Evolutionary conservation across 108 stramenopile species (phyloP).

Genomic region (Nannochloropsis oceanica): DNA sequence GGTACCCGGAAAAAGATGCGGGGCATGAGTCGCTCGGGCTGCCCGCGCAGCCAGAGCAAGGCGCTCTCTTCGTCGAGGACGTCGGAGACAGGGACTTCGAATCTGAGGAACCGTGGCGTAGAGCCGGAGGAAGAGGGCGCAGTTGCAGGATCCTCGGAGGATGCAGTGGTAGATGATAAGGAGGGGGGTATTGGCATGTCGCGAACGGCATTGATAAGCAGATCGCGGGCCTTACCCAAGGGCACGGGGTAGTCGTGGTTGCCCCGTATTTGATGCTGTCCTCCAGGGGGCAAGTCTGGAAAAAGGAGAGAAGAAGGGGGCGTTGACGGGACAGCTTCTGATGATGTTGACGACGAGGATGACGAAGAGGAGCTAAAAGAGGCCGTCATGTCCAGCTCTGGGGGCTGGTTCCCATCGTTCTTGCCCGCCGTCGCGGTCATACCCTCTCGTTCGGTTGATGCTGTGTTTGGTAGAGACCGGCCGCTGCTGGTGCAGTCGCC

Average conservation of each 20-base stretch:
- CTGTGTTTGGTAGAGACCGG: neutral
- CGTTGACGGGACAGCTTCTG: neutral
- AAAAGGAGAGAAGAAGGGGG: neutral
- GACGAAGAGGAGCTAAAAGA: neutral
- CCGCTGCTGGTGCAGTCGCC: neutral
- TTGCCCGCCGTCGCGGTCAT: neutral
- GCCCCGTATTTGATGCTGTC: neutral
- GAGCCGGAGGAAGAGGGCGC: neutral
- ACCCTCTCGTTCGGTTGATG: neutral
- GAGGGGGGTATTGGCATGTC: neutral
- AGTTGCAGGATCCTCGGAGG: neutral
- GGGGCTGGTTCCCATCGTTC: neutral
- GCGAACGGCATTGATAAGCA: neutral
- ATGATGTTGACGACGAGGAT: neutral
- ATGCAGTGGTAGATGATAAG: neutral
- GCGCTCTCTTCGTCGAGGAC: neutral
- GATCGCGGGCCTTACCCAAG: slow-evolving; percentile 7
- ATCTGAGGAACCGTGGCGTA: neutral
- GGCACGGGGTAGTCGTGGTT: slow-evolving; percentile 1
- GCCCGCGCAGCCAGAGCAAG: neutral
- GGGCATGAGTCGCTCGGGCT: neutral
- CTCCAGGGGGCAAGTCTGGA: neutral
- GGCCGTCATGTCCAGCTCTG: neutral
- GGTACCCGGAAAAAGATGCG: neutral
- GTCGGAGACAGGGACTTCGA: neutral